A percentile compares a stretch with the other conserved stretches of the same genome.
These are phyloP conservation scores for Globisporangium splendens DNA, from an alignment of 352 stramenopile species.

Conservation along the genomic window DNA sequence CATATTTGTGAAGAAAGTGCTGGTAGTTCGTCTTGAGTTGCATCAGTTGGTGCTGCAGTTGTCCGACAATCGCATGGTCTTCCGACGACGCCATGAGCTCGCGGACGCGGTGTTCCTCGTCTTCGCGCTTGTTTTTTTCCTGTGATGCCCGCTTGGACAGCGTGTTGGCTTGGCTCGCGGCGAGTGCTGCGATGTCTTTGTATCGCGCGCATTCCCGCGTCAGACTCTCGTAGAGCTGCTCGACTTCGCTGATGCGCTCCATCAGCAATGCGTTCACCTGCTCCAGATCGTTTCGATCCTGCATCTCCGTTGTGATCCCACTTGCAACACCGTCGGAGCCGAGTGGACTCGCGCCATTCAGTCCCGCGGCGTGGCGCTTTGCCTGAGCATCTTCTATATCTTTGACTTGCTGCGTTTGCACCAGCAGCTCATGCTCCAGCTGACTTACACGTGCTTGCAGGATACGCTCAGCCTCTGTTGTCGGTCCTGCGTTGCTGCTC, in stretches of 20 bases:
- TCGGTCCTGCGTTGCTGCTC: not conserved
- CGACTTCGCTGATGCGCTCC: slow-evolving; percentile 66
- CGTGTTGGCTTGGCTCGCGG: slow-evolving; percentile 59
- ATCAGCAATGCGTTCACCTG: slow-evolving; percentile 55
- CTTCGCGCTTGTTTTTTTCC: slow-evolving; percentile 40
- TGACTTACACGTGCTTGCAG: slow-evolving; percentile 37
- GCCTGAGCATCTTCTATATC: slow-evolving; percentile 37
- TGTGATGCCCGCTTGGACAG: slow-evolving; percentile 37
- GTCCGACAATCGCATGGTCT: slow-evolving; percentile 88
- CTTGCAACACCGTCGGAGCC: not conserved
- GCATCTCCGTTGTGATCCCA: not conserved
- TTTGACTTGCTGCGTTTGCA: slow-evolving; percentile 35
- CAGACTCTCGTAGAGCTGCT: slow-evolving; percentile 72
- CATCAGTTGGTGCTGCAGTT: slow-evolving; percentile 87
- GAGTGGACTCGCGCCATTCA: slow-evolving; percentile 9
- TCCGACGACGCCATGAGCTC: slow-evolving; percentile 80
- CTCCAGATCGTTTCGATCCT: slow-evolving; percentile 29
- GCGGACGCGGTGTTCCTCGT: slow-evolving; percentile 58
- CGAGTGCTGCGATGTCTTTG: slow-evolving; percentile 58
- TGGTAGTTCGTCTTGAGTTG: slow-evolving; percentile 86
- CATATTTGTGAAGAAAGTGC: slow-evolving; percentile 72
- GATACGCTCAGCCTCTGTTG: slow-evolving; percentile 11
- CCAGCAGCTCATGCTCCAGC: slow-evolving; percentile 46
- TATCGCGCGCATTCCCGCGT: slow-evolving; percentile 56
- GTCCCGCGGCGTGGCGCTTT: not conserved